Evolutionary conservation across 257 asterid genomes (phyloP).

Genomic region (Prunella vulgaris): DNA sequence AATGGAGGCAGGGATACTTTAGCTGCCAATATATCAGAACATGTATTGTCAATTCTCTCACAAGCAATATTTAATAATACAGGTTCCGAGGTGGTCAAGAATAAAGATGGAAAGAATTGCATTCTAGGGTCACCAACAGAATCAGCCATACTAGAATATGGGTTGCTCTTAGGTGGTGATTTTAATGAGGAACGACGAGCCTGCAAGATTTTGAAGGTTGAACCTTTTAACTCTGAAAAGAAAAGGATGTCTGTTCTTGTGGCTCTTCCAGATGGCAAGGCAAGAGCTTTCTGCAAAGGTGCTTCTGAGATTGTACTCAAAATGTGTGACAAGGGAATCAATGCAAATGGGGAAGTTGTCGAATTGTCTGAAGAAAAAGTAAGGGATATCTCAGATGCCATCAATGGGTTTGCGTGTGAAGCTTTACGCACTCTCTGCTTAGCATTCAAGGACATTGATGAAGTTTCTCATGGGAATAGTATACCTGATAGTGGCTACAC

Average conservation of each 20-base stretch:
- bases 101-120: slow-evolving; percentile 57
- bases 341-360: slow-evolving; percentile 55
- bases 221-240: slow-evolving; percentile 93
- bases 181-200: slow-evolving; percentile 53
- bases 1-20: slow-evolving; percentile 29
- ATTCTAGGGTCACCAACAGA: slow-evolving; percentile 93
- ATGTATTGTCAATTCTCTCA: slow-evolving; percentile 44
- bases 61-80: slow-evolving; percentile 83
- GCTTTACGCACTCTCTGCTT: slow-evolving; percentile 89
- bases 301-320: slow-evolving; percentile 88
- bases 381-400: slow-evolving; percentile 38
- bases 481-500: slow-evolving; percentile 79
- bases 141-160: slow-evolving; percentile 77
- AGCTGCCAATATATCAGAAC: slow-evolving; percentile 42
- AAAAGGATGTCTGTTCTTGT: slow-evolving; percentile 91
- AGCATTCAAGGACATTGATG: slow-evolving; percentile 71
- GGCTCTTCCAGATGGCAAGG: slow-evolving; percentile 62
- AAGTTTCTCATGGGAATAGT: slow-evolving; percentile 29
- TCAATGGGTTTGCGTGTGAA: slow-evolving; percentile 68
- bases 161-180: slow-evolving; percentile 78
- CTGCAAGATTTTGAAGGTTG: slow-evolving; percentile 65
- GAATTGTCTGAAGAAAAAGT: slow-evolving; percentile 59
- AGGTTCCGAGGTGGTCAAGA: slow-evolving; percentile 79
- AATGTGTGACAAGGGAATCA: slow-evolving; percentile 53
- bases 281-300: slow-evolving; percentile 86